Percentiles rank a stretch among this genome's conserved stretches.
Conservation (phyloP, 495 filamentous ascomycete species). For the Podospora conica region DNA sequence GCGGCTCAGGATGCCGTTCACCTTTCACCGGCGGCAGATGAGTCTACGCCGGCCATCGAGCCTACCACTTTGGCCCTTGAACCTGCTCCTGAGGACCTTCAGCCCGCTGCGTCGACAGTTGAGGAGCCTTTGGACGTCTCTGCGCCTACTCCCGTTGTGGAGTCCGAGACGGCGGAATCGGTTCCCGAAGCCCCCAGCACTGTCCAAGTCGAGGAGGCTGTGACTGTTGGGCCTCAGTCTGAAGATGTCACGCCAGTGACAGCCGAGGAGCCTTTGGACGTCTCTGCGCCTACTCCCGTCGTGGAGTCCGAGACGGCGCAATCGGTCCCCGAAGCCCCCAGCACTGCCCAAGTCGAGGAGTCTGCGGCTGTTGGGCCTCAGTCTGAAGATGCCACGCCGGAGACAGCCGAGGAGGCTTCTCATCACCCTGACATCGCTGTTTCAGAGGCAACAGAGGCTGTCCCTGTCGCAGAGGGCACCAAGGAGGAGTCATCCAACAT, state of each 20-base stretch:
- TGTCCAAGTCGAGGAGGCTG: background rate
- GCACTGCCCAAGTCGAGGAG: background rate
- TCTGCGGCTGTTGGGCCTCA: background rate
- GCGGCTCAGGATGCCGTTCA: background rate
- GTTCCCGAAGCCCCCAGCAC: no score
- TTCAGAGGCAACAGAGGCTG: background rate
- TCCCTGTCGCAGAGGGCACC: background rate
- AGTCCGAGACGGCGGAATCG: background rate
- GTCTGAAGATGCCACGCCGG: background rate
- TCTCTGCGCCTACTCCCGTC: background rate
- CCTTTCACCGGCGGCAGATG: background rate
- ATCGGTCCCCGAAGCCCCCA: no score
- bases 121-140: background rate
- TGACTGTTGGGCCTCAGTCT: background rate
- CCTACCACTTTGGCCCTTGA: background rate
- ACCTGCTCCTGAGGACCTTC: background rate
- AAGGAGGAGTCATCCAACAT: background rate
- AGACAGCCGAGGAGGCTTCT: background rate
- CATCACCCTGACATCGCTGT: background rate
- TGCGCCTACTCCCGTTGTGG: background rate
- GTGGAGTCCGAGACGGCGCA: background rate
- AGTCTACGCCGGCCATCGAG: background rate
- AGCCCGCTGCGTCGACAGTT: background rate
- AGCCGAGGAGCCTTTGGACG: background rate
- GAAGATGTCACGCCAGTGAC: background rate